A percentile compares a stretch with the other conserved stretches of the same genome.
phyloP scores from a whole-genome alignment of 1,284 basidiomycete species.

The Farysia itapuensis region DNA sequence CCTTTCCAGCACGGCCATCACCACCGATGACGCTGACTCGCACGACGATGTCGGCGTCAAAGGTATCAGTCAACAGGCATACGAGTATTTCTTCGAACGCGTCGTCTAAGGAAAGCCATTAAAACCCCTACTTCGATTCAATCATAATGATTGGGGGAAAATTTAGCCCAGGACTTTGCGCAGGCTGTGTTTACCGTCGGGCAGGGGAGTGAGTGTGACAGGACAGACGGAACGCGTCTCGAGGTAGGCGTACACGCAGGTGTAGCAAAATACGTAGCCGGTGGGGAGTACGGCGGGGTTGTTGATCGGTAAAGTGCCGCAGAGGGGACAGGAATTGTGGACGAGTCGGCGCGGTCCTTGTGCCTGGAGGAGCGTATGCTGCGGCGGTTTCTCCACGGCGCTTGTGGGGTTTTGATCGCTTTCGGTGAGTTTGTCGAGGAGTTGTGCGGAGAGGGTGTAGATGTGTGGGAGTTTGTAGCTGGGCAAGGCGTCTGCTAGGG shows the following conservation, averaged over 20 bases:
- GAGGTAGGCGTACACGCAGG: constrained; percentile 83
- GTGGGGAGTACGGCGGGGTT: constrained; percentile 89
- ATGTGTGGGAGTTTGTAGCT: constrained; percentile 3
- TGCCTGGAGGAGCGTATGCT: constrained; percentile 23
- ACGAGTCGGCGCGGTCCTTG: constrained; percentile 39
- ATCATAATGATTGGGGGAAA: not conserved
- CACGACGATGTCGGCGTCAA: constrained; percentile 30
- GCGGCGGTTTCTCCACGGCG: not conserved
- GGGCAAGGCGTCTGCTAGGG: not conserved
- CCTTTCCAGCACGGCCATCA: constrained; percentile 3
- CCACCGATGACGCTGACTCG: not conserved
- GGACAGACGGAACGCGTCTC: constrained; percentile 79
- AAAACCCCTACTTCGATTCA: not conserved
- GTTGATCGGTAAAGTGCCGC: constrained; percentile 69
- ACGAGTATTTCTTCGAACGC: constrained; percentile 49
- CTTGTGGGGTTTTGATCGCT: not conserved
- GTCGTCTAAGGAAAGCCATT: too few relatives aligned
- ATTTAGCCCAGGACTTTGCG: constrained; percentile 76
- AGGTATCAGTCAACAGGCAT: constrained; percentile 32
- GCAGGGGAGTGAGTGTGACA: constrained; percentile 75
- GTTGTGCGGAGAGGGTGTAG: constrained; percentile 9
- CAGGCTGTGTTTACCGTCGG: constrained; percentile 71
- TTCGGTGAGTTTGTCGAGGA: constrained; percentile 11
- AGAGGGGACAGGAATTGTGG: constrained; percentile 84
- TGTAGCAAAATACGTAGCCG: constrained; percentile 95